phyloP scores from a whole-genome alignment of 345 rosid species.

The Isatis tinctoria region DNA sequence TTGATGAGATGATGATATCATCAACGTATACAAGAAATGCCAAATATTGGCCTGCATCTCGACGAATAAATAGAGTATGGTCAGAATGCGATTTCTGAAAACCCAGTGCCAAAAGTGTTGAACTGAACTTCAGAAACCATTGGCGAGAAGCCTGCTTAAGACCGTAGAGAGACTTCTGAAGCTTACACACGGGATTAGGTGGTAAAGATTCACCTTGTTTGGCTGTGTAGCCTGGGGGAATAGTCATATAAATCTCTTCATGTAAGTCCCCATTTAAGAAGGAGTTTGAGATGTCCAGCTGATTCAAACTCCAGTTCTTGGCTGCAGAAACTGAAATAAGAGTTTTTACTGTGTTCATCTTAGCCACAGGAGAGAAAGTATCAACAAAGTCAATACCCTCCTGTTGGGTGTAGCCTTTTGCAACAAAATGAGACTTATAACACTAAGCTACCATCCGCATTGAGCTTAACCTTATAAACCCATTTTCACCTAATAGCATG shows the following conservation, averaged over 20 bases:
- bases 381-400: not conserved
- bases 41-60: not conserved
- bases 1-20: not conserved
- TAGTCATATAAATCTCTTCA: not conserved
- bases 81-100: not conserved
- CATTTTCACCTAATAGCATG: not conserved
- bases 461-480: not conserved
- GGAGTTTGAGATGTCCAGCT: not conserved
- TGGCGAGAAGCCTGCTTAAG: not conserved
- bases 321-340: no score
- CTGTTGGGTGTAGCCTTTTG: not conserved
- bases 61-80: not conserved
- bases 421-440: not conserved
- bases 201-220: not conserved
- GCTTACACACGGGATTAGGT: not conserved
- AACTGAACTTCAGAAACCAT: not conserved
- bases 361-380: not conserved
- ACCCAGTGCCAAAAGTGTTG: not conserved
- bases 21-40: not conserved
- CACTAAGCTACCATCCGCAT: not conserved
- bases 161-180: not conserved
- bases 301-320: not conserved
- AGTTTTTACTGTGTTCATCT: not conserved
- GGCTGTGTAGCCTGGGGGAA: not conserved
- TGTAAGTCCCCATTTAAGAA: not conserved